These are phyloP conservation scores for Colletotrichum sp. DNA, from an alignment of 2,329 filamentous ascomycete species.

Conservation along the genomic window DNA sequence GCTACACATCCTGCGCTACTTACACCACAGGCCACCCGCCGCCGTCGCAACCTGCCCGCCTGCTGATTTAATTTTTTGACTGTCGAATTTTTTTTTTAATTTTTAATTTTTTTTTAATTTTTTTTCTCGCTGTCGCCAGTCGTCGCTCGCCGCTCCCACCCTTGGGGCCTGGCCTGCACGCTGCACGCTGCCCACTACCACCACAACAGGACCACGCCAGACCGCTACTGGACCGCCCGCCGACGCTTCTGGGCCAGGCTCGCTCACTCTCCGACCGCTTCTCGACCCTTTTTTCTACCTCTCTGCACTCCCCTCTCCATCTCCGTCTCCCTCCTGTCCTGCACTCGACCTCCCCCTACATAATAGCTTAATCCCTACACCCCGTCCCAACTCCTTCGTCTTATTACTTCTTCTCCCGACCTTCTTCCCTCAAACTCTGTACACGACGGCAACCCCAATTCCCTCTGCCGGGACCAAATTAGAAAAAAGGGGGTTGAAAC, in stretches of 20 bases:
- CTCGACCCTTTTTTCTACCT: neutral
- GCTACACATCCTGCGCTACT: slow-evolving; percentile 19
- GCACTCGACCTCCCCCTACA: slow-evolving; percentile 6
- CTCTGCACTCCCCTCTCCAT: neutral
- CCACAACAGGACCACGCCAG: neutral
- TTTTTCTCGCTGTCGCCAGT: neutral
- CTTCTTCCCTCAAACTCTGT: slow-evolving; percentile 3
- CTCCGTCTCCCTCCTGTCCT: neutral
- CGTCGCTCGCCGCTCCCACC: neutral
- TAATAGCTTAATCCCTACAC: slow-evolving; percentile 19
- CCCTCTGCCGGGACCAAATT: neutral
- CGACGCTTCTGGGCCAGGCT: neutral
- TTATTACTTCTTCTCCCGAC: neutral
- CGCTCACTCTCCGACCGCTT: slow-evolving; percentile 4
- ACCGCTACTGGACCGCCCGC: slow-evolving; percentile 7
- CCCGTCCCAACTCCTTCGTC: slow-evolving; percentile 14
- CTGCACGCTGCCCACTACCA: neutral
- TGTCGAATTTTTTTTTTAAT: neutral
- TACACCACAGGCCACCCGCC: slow-evolving; percentile 7
- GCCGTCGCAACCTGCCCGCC: slow-evolving; percentile 1
- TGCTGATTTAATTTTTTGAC: neutral
- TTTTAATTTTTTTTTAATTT: neutral
- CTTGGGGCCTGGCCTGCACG: neutral
- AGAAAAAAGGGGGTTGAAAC: slow-evolving; percentile 19
- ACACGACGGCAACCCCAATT: neutral